Evolutionary conservation across 1,139 yeast species (phyloP).

Genomic region (Magnusiomyces clavatus): DNA sequence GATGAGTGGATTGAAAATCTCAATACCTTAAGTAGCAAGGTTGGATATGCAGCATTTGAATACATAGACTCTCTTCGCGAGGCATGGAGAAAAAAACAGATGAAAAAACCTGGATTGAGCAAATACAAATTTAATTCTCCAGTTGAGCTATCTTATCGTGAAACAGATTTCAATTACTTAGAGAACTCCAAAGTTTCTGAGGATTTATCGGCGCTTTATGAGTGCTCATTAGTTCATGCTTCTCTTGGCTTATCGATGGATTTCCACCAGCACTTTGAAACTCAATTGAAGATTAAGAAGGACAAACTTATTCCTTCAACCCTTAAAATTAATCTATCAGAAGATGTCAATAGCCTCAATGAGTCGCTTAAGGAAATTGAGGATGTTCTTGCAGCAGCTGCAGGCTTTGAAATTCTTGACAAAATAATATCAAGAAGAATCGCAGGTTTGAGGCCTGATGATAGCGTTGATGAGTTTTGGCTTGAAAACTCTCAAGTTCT

Average conservation of each 20-base stretch:
- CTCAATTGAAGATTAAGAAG: slow-evolving; percentile 68
- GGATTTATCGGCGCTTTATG: slow-evolving; percentile 65
- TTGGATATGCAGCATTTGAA: slow-evolving; percentile 41
- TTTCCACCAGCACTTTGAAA: slow-evolving; percentile 55
- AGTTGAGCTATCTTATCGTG: slow-evolving; percentile 67
- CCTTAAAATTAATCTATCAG: slow-evolving; percentile 6
- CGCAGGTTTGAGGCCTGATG: slow-evolving; percentile 34
- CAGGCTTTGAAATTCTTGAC: slow-evolving; percentile 76
- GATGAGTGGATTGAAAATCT: slow-evolving; percentile 44
- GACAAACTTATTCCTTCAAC: slow-evolving; percentile 57
- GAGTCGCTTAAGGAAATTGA: slow-evolving; percentile 20
- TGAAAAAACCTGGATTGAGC: slow-evolving; percentile 39
- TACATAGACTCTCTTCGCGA: slow-evolving; percentile 49
- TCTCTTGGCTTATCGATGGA: slow-evolving; percentile 59
- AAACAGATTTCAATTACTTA: slow-evolving; percentile 37
- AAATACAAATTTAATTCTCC: slow-evolving; percentile 76
- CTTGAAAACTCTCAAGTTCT: slow-evolving; percentile 45
- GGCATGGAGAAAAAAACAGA: slow-evolving; percentile 45
- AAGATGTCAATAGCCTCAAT: not conserved
- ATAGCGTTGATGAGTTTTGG: slow-evolving; percentile 69
- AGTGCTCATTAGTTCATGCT: slow-evolving; percentile 73
- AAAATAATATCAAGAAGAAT: slow-evolving; percentile 53
- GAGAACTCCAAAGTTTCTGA: slow-evolving; percentile 41
- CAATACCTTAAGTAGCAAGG: slow-evolving; percentile 8
- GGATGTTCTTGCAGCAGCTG: slow-evolving; percentile 43